phyloP scores from a whole-genome alignment of 2,329 filamentous ascomycete genomes.

The Fulvia fulva region DNA sequence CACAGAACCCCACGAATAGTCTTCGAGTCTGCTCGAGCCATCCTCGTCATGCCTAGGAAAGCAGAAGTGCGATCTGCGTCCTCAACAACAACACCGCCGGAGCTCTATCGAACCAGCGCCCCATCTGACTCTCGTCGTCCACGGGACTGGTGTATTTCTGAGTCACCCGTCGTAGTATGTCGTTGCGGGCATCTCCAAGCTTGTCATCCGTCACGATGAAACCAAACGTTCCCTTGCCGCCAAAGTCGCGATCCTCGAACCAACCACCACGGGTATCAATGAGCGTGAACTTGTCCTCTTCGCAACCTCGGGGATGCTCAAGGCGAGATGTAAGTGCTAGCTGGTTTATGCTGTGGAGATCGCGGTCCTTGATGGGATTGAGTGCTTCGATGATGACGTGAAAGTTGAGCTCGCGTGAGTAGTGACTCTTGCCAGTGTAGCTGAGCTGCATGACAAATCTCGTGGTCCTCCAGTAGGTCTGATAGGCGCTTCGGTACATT shows the following conservation, averaged over 20 bases:
- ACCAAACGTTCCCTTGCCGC: not conserved
- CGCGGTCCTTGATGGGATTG: too few species aligned
- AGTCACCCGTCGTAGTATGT: not conserved
- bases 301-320: too few species aligned
- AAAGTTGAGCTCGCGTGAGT: too few species aligned
- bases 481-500: too few species aligned
- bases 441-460: too few species aligned
- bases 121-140: not conserved
- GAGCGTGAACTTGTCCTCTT: too few species aligned
- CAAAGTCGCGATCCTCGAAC: not conserved
- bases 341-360: too few species aligned
- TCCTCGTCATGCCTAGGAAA: not conserved
- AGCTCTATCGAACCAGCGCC: not conserved
- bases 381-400: too few species aligned
- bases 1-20: too few species aligned
- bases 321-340: too few species aligned
- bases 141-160: not conserved
- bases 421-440: too few species aligned
- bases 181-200: not conserved
- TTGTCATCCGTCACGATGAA: not conserved
- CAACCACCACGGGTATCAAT: not conserved
- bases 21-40: not conserved
- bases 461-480: too few species aligned
- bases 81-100: not conserved
- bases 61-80: not conserved